Evolutionary conservation across 345 rosid genomes (phyloP), one percentile per base, ranked within the genome.

Genomic region (Lumnitzera littorea): DNA sequence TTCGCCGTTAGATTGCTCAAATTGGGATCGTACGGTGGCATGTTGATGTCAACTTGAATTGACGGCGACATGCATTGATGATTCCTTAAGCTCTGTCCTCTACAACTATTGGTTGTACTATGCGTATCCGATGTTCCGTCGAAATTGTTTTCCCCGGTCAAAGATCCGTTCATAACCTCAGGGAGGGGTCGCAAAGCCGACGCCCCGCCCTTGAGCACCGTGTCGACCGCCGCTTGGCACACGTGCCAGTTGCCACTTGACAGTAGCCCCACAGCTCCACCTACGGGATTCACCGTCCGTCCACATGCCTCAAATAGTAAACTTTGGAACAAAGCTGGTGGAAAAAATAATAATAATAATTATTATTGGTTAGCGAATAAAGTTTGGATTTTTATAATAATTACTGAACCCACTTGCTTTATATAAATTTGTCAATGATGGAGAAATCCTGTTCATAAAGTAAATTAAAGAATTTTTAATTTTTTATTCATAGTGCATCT

Each of bases 231-330:
- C 41, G 65, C 68, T 55, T 71, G 68, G 74, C 82, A 78, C 16
- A 62, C 70, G 15, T 65, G 71, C 82, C 82, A 78, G 57, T 60
- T 74, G 27, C 76, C 76, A 20, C 66, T 58, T 46, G 71, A 67
- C 11, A 78, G 64, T 63, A 78, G 66, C 55, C 82, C 82, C 57
- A 74, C 76, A 31, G 76, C 74, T 6, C 82, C 82, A 62, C 57
- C 60, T 47, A 78, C 57, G 46, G 82, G 78, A 59, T 78, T 78
- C 56, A 71, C 70, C 46, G 76, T 68, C 65, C 82, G 64, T 13
- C 82, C 82, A 46, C 78, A 74, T 13, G 82, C 82, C 71, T 78
- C 82, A 62, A 68, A 78, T 4, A 78, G 65, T 47, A 78, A 50
- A 10, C 78, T 74, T 50, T 64, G 71, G 57, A 78, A 78, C 24